These are phyloP conservation scores for Cyberlindnera americana DNA, from an alignment of 805 yeast species.

Conservation along the genomic window DNA sequence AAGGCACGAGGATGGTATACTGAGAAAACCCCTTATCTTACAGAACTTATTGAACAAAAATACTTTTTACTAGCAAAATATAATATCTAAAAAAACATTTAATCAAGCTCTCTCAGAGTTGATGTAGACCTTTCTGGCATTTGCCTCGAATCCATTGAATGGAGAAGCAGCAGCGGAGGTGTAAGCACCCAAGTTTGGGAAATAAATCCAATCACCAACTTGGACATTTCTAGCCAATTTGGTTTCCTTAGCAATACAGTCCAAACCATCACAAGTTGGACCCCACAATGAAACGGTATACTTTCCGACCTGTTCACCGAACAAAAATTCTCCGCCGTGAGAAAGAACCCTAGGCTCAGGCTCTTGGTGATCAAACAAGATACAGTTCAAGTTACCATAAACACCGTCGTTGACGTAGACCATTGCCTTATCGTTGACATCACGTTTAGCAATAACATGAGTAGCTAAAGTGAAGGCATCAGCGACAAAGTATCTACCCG, in stretches of 20 bases:
- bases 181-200: constrained; percentile 84
- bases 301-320: constrained; percentile 28
- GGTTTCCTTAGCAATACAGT: constrained; percentile 61
- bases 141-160: constrained; percentile 81
- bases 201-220: constrained; percentile 92
- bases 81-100: background rate
- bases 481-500: constrained; percentile 88
- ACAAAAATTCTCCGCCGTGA: constrained; percentile 46
- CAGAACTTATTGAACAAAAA: no score
- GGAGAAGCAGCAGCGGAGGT: constrained; percentile 89
- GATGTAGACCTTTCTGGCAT: constrained; percentile 61
- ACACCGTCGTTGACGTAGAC: constrained; percentile 91
- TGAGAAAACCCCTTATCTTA: no score
- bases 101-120: constrained; percentile 34
- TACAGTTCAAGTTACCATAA: constrained; percentile 93
- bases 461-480: constrained; percentile 81
- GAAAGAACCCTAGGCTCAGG: constrained; percentile 68
- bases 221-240: constrained; percentile 55
- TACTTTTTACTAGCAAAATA: background rate
- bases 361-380: constrained; percentile 84
- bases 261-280: constrained; percentile 97
- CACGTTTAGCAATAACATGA: constrained; percentile 82
- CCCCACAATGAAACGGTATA: constrained; percentile 83
- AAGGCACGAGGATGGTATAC: no score
- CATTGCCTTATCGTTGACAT: constrained; percentile 51